These are phyloP conservation scores for Zhuliangozyma blackwelliae DNA, from an alignment of 1,139 yeast genomes.

Conservation along the genomic window DNA sequence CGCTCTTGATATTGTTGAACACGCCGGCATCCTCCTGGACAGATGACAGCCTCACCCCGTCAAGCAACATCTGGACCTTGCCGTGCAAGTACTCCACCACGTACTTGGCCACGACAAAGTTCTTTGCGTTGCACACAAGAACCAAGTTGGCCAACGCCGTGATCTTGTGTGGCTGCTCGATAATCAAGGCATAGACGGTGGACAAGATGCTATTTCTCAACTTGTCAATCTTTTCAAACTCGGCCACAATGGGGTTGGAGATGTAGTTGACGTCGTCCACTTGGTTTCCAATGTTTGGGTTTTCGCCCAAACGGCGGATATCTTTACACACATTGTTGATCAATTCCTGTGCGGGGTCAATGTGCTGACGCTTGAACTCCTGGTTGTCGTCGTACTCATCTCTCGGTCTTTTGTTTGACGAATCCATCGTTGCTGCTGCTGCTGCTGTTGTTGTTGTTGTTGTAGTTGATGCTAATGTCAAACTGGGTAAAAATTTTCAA, in stretches of 20 bases:
- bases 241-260: constrained; percentile 63
- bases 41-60: constrained; percentile 14
- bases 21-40: constrained; percentile 48
- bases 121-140: constrained; percentile 62
- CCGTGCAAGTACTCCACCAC: constrained; percentile 68
- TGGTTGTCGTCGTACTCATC: constrained; percentile 30
- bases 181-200: constrained; percentile 63
- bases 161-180: constrained; percentile 90
- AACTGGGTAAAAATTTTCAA: neutral
- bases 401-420: constrained; percentile 30
- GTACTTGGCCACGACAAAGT: constrained; percentile 64
- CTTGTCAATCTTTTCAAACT: constrained; percentile 62
- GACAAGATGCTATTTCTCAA: constrained; percentile 57
- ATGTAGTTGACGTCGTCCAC: constrained; percentile 65
- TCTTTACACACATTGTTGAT: constrained; percentile 47
- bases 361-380: constrained; percentile 32
- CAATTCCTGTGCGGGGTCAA: constrained; percentile 41
- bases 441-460: neutral
- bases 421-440: constrained; percentile 2
- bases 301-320: constrained; percentile 64
- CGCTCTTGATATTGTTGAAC: constrained; percentile 71
- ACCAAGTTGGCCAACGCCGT: constrained; percentile 68
- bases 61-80: constrained; percentile 53
- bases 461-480: neutral
- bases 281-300: constrained; percentile 46